Evolutionary conservation across 108 stramenopile genomes (phyloP), one percentile per base, ranked within the genome.

Genomic region (Conticribra guillardii): DNA sequence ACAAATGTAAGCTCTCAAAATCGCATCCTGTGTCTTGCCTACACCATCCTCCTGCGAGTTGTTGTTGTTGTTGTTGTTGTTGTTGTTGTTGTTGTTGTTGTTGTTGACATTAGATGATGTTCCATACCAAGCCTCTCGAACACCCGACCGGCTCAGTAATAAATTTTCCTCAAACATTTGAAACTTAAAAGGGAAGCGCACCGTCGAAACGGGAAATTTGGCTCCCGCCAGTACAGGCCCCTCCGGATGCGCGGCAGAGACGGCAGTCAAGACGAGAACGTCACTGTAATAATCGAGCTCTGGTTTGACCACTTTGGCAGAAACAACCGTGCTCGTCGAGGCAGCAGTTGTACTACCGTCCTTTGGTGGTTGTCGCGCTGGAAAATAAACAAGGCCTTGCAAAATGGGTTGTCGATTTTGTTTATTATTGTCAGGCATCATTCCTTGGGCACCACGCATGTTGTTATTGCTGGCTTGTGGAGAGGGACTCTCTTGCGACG

Each of bases 111-210:
- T 9, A 41, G 37, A 41, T 11, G 37, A 41, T 11, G 64, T 65
- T 21, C 64, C 64, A 31, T 52, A 53, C 66, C 67, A 74, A 31
- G 57, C 48, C 18, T 61, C 73, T 57, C 49, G 58, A 28, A 69
- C 56, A 14, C 75, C 62, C 3, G 33, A 29, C 23, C 52, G 49
- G 26, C 48, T 69, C 0, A 58, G 22, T 32, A 74, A 47, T 57
- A 79, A 56, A 73, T 82, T 82, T 64, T 77, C 67, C 28, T 73
- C 31, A 37, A 62, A 82, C 71, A 82, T 64, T 44, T 71, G 59
- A 50, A 82, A 79, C 14, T 53, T 48, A 47, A 76, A 76, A 31
- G 82, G 82, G 37, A 82, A 74, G 41, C 82, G 54, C 7, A 64
- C 58, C 18, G 45, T 23, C 11, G 64, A 67, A 23, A 79, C 61